Base-by-base conservation (phyloP, 177 flowering plant species). In the Vitis hybrid region DNA sequence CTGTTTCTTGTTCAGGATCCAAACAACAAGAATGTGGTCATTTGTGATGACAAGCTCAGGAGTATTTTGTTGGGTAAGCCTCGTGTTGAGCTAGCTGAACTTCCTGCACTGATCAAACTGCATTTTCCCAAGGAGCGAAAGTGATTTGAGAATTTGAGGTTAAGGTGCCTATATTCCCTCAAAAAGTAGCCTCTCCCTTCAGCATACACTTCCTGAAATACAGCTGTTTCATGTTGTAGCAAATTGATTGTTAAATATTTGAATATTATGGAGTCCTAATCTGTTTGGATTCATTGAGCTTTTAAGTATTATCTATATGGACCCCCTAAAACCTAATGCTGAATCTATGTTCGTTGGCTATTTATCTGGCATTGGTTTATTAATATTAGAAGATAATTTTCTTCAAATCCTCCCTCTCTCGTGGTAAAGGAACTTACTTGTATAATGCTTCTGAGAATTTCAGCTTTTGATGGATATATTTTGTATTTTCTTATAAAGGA, bases 111-210 rank as follows among this genome's bases (percentile, higher is more conserved):
- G 68, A 75, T 93, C 84, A 93, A 91, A 80, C 81, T 91, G 75
- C 97, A 91, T 78, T 93, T 95, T 66, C 98, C 97, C 9, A 93
- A 88, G 80, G 76, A 32, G 60, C 84, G 84, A 52, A 91, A 89
- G 78, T 87, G 70, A 75, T 46, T 27, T 40, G 32, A 8, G 9
- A 59, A 76, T 62, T 60, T 56, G 19, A 52, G 50, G 56, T 57
- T 16, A 35, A 60, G 66, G 56, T 32, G 21, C 62, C 56, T 14
- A 7, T 40, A 40, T 40, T 62, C 18, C 18, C 49, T 40, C 21
- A 6, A 50, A 18, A 32, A 46, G 52, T 63, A 49, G 27, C 40
- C 13, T 51, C 50, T 50, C 67, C 24, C 1, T 35, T 50, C 13
- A 40, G 27, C 1, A 30, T 24, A 49, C 1, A 13, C 15, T 14